A percentile compares a stretch with the other conserved stretches of the same genome.
These are phyloP conservation scores for Trypanosoma lewisi DNA, from an alignment of 208 protist species.

Conservation along the genomic window DNA sequence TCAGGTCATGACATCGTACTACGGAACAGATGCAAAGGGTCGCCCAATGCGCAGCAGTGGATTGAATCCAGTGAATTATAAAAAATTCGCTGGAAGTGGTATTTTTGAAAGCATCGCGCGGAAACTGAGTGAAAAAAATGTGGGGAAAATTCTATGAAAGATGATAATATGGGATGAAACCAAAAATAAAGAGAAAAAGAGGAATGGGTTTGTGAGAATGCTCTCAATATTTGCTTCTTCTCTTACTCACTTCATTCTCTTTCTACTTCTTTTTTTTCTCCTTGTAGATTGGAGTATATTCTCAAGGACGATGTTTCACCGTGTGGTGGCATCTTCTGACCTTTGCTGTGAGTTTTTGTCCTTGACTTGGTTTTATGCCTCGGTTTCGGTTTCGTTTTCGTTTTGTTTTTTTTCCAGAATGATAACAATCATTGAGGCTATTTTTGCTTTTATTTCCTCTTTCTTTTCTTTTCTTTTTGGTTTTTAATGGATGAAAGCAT, in stretches of 20 bases:
- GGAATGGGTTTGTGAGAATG: too few relatives aligned
- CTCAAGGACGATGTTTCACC: too few relatives aligned
- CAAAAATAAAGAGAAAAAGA: too few relatives aligned
- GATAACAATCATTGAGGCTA: not conserved
- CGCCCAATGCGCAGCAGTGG: constrained; percentile 58
- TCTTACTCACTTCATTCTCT: too few relatives aligned
- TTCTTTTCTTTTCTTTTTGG: constrained; percentile 1
- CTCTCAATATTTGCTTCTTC: too few relatives aligned
- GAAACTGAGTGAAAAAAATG: not conserved
- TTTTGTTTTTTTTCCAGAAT: constrained; percentile 1
- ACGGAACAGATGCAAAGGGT: constrained; percentile 63
- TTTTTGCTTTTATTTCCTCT: not conserved
- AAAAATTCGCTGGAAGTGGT: constrained; percentile 30
- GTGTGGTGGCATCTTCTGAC: too few relatives aligned
- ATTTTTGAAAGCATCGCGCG: constrained; percentile 22
- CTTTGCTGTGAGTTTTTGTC: too few relatives aligned
- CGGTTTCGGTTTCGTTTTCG: too few relatives aligned
- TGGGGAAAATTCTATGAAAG: not conserved
- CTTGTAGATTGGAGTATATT: too few relatives aligned
- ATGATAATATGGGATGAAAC: not conserved
- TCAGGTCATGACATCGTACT: constrained; percentile 70
- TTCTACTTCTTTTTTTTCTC: too few relatives aligned
- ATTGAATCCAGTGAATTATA: constrained; percentile 69
- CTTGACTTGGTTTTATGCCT: too few relatives aligned
- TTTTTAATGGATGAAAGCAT: not conserved